A percentile compares a stretch with the other conserved stretches of the same genome.
These are phyloP conservation scores for Phytophthora macrochlamydospora DNA, from an alignment of 352 stramenopile genomes.

Conservation along the genomic window DNA sequence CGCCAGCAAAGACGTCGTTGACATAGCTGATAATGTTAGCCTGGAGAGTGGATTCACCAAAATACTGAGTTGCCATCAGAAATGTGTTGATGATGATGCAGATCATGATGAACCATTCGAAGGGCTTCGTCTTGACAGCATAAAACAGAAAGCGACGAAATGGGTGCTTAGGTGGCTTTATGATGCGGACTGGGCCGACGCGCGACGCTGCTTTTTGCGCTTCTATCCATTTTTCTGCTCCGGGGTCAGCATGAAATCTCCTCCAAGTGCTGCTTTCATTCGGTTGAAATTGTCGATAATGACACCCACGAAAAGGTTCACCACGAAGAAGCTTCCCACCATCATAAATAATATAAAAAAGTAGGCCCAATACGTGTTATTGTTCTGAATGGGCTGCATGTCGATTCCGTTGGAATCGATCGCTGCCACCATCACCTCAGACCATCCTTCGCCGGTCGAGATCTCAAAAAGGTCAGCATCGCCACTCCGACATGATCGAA, in stretches of 20 bases:
- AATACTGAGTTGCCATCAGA: slow-evolving; percentile 88
- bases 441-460: slow-evolving; percentile 91
- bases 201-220: slow-evolving; percentile 70
- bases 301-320: slow-evolving; percentile 94
- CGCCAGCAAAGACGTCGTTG: slow-evolving; percentile 87
- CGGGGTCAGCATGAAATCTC: slow-evolving; percentile 62
- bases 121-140: slow-evolving; percentile 64
- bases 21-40: slow-evolving; percentile 58
- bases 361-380: slow-evolving; percentile 69
- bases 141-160: slow-evolving; percentile 70
- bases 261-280: slow-evolving; percentile 71
- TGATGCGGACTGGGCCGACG: slow-evolving; percentile 62
- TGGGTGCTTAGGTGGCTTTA: slow-evolving; percentile 54
- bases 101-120: slow-evolving; percentile 90
- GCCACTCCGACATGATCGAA: slow-evolving; percentile 84
- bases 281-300: slow-evolving; percentile 94
- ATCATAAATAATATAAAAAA: slow-evolving; percentile 93
- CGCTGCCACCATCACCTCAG: slow-evolving; percentile 86
- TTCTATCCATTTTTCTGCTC: neutral
- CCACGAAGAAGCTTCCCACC: slow-evolving; percentile 90
- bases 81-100: slow-evolving; percentile 92
- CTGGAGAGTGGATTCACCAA: slow-evolving; percentile 75
- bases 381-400: slow-evolving; percentile 90
- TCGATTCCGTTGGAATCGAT: slow-evolving; percentile 89
- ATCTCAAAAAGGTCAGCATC: slow-evolving; percentile 91